Conservation (phyloP, 257 asterid species). For the Solanum corneliomulleri region DNA sequence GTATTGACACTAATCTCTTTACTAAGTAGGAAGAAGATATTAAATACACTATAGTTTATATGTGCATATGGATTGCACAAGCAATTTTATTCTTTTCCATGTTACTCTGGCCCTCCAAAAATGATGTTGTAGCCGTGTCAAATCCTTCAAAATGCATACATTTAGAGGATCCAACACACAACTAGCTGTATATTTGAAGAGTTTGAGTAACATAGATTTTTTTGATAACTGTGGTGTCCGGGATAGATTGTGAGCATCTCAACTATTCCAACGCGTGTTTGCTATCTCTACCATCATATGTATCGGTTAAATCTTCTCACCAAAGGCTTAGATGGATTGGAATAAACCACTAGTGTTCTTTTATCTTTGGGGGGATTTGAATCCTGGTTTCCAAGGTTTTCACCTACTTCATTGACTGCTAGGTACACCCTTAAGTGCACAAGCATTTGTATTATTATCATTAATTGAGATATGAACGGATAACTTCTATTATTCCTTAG, state of each 20-base stretch:
- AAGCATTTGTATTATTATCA: background rate
- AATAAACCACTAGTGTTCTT: background rate
- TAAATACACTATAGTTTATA: background rate
- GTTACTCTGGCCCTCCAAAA: background rate
- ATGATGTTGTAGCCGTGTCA: background rate
- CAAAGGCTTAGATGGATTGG: background rate
- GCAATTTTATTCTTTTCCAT: background rate
- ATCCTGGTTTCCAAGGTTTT: background rate
- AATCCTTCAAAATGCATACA: background rate
- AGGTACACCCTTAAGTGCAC: background rate
- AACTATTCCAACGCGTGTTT: background rate
- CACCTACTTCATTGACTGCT: background rate
- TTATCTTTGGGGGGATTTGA: background rate
- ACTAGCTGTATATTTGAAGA: background rate
- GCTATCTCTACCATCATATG: background rate
- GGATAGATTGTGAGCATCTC: background rate
- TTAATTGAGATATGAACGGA: background rate
- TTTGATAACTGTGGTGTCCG: background rate
- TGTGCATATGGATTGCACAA: background rate
- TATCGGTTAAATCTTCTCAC: background rate
- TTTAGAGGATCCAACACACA: background rate
- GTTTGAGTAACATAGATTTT: background rate
- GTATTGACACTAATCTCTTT: background rate
- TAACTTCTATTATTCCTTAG: background rate
- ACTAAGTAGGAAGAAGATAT: background rate